Evolutionary conservation across 1,284 basidiomycete species (phyloP), one percentile per base, ranked within the genome.

Genomic region (Mycena citricolor): DNA sequence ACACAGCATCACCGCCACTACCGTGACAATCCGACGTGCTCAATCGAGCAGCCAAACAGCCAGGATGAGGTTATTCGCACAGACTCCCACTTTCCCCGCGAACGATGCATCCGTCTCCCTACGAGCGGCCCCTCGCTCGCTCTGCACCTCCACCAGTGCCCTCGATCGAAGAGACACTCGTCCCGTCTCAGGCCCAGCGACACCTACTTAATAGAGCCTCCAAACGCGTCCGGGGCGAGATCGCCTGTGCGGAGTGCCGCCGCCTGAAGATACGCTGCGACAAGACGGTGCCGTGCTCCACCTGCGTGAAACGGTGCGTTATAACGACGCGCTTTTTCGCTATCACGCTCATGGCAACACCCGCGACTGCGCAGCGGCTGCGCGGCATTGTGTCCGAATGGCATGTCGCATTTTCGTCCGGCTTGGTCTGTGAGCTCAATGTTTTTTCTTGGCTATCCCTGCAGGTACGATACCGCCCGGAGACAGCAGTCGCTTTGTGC

Each of bases 391-490:
- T 76, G 71, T 54, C 73, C 73, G 13, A 75, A 73, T 47, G 69
- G 73, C 70, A 44, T 24, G 58, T 50, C 20, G 42, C 16, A 26
- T n/a, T 23, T n/a, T 32, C 42, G 24, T 26, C 37, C n/a, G 11
- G 13, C 33, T 35, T 21, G n/a, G n/a, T n/a, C n/a, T n/a, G n/a
- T n/a, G n/a, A n/a, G n/a, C n/a, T 30, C 28, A 12, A 35, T 32
- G 6, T 26, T 32, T 32, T 42, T 45, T 16, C 17, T 40, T 29
- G 39, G 12, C 19, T 22, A 39, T 28, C 32, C 21, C 28, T 30
- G 19, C 39, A 76, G 73, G 69, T 14, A 75, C 70, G 13, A 70
- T 76, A 39, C 71, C 74, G 12, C 72, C 72, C 7, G 74, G 73
- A 22, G 68, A 74, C 47, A 70, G 73, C 13, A 71, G 69, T 49